Conservation (phyloP, 257 asterid species). For the Penstemon newberryi region DNA sequence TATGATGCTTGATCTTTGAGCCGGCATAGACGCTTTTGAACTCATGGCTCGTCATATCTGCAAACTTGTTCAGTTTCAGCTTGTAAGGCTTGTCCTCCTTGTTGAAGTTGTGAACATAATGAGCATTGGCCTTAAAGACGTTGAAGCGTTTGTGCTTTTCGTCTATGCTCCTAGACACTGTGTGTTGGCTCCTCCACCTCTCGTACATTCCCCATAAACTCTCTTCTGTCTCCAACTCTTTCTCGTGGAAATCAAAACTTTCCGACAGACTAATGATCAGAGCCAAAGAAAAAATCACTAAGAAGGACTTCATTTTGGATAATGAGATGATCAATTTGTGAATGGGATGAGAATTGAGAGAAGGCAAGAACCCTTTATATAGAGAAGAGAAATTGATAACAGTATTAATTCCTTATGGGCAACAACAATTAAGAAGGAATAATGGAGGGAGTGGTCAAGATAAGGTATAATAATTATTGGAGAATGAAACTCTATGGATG, state of each 20-base stretch:
- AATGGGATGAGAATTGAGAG: slow-evolving; percentile 24
- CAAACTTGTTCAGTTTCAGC: slow-evolving; percentile 78
- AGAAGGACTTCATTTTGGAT: slow-evolving; percentile 35
- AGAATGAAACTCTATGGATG: slow-evolving; percentile 18
- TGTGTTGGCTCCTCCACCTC: slow-evolving; percentile 90
- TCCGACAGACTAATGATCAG: slow-evolving; percentile 38
- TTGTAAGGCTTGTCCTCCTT: slow-evolving; percentile 76
- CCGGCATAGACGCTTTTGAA: slow-evolving; percentile 62
- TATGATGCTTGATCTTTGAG: slow-evolving; percentile 65
- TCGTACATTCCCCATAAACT: slow-evolving; percentile 74
- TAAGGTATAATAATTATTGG: slow-evolving; percentile 14
- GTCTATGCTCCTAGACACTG: slow-evolving; percentile 58
- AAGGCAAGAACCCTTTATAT: slow-evolving; percentile 42
- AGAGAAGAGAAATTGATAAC: slow-evolving; percentile 31
- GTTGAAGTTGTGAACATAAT: slow-evolving; percentile 56
- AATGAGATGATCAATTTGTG: slow-evolving; percentile 18
- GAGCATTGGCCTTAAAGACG: slow-evolving; percentile 74
- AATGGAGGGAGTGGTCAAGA: slow-evolving; percentile 20
- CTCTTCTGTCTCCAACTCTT: slow-evolving; percentile 74
- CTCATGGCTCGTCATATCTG: slow-evolving; percentile 90
- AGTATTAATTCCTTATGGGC: slow-evolving; percentile 38
- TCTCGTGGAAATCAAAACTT: slow-evolving; percentile 70
- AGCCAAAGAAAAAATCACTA: slow-evolving; percentile 44
- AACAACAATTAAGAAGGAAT: slow-evolving; percentile 23
- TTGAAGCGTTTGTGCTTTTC: slow-evolving; percentile 71